A percentile compares a stretch with the other conserved stretches of the same genome.
phyloP scores from a whole-genome alignment of 2,329 filamentous ascomycete genomes.

The Arthrocladium fulminans region DNA sequence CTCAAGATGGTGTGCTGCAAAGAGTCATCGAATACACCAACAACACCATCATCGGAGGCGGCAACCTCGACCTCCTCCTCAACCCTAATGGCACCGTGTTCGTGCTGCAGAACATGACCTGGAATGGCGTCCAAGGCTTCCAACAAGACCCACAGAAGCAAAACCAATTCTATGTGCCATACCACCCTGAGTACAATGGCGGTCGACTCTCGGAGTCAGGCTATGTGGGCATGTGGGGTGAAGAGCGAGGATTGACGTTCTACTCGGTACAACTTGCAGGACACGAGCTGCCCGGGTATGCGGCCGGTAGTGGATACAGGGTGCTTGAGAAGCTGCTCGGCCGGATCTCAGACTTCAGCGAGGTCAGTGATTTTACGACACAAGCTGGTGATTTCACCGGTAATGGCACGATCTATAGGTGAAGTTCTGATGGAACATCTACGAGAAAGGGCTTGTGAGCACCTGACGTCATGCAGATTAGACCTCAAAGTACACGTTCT shows the following conservation, averaged over 20 bases:
- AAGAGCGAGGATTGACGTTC: conserved; percentile 39
- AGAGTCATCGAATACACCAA: conserved; percentile 44
- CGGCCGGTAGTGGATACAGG: conserved; percentile 58
- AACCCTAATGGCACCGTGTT: conserved; percentile 44
- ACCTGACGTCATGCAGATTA: too few species aligned
- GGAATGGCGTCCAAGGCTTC: conserved; percentile 42
- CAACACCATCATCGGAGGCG: conserved; percentile 42
- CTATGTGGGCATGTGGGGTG: conserved; percentile 33
- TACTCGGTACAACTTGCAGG: conserved; percentile 18
- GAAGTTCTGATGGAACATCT: too few species aligned
- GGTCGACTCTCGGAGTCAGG: conserved; percentile 32
- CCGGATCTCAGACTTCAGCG: conserved; percentile 31
- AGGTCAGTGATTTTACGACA: conserved; percentile 10
- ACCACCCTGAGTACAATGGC: conserved; percentile 35
- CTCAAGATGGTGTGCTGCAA: conserved; percentile 44
- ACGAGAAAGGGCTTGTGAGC: too few species aligned
- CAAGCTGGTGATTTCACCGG: conserved; percentile 4
- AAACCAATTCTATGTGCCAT: conserved; percentile 35
- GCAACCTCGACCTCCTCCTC: conserved; percentile 42
- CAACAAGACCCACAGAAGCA: conserved; percentile 31
- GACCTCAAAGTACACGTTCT: too few species aligned
- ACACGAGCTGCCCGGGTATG: conserved; percentile 18
- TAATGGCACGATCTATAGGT: background rate
- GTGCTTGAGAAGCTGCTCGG: conserved; percentile 69
- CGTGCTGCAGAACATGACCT: conserved; percentile 46